Evolutionary conservation across 805 yeast genomes (phyloP), one percentile per base, ranked within the genome.

Genomic region (Candida boidinii): DNA sequence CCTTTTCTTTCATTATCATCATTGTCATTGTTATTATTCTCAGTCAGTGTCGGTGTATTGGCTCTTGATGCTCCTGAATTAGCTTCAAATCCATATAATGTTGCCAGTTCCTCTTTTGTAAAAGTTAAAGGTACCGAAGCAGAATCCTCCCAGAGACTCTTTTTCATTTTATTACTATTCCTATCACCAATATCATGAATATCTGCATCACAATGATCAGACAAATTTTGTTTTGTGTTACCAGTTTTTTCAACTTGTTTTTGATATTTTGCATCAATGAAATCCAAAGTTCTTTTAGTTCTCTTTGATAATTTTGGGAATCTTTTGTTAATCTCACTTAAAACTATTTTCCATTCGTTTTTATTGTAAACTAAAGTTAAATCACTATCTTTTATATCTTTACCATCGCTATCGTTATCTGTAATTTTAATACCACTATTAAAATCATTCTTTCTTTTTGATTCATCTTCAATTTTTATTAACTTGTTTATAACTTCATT

Each of bases 321-420:
- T 13, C 39, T 45, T 4, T 36, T 19, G 29, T 39, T 38, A 20
- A 55, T 46, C 11, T 35, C 41, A 21, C 39, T 34, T 23, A 50
- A 28, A 10, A 52, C 51, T 11, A 45, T 33, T 11, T 35, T 23
- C 60, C 60, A 55, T 35, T 54, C 60, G 9, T 45, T 49, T 31
- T 44, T 46, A 5, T 48, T 29, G 24, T 54, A 54, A 2, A 54
- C 28, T 11, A 50, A 35, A 16, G 37, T 43, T 17, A 42, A 29
- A 8, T 43, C 46, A 3, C 20, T n/a, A n/a, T n/a, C n/a, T n/a
- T n/a, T n/a, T n/a, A n/a, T n/a, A n/a, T n/a, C 28, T 4, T 26
- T 31, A 13, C 17, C 16, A 15, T 23, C 14, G 9, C 29, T 30
- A 13, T 15, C 17, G 16, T 15, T 9, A 20, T 22, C 29, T 29